Evolutionary conservation across 768 basidiomycete species (phyloP).

Genomic region (Agaricus subrufescens): DNA sequence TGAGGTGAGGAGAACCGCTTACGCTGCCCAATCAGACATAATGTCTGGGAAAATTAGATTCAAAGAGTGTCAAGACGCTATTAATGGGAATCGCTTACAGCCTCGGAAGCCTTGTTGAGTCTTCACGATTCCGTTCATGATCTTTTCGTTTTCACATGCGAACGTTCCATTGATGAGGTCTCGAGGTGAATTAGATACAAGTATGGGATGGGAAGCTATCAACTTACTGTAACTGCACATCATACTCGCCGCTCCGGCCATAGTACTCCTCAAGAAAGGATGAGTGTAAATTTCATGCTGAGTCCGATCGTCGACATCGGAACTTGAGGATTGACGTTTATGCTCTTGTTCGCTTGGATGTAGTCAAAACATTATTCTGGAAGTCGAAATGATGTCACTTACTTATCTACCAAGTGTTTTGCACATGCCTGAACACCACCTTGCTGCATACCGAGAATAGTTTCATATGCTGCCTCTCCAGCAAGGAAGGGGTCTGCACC

Average conservation of each 20-base stretch:
- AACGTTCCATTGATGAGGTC: constrained; percentile 67
- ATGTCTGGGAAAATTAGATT: constrained; percentile 33
- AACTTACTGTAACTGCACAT: constrained; percentile 75
- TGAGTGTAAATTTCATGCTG: constrained; percentile 72
- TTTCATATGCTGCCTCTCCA: constrained; percentile 79
- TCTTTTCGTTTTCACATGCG: constrained; percentile 70
- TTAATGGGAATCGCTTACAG: constrained; percentile 26
- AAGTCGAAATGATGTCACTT: constrained; percentile 16
- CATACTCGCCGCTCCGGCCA: constrained; percentile 67
- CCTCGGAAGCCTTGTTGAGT: constrained; percentile 75
- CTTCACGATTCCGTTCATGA: constrained; percentile 73
- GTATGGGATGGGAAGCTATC: neutral
- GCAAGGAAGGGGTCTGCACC: constrained; percentile 84
- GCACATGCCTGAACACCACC: constrained; percentile 83
- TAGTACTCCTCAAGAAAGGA: constrained; percentile 65
- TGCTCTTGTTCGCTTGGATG: constrained; percentile 62
- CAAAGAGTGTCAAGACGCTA: neutral
- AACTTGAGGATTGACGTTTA: constrained; percentile 47
- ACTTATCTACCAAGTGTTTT: constrained; percentile 82
- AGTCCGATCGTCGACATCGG: constrained; percentile 77
- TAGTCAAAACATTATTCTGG: neutral
- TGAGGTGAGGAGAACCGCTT: constrained; percentile 12
- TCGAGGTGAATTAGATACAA: constrained; percentile 17
- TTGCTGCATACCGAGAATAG: constrained; percentile 75
- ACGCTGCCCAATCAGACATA: constrained; percentile 74